Base-by-base conservation (phyloP, 441 rosid species). In the Populus tomentosa region DNA sequence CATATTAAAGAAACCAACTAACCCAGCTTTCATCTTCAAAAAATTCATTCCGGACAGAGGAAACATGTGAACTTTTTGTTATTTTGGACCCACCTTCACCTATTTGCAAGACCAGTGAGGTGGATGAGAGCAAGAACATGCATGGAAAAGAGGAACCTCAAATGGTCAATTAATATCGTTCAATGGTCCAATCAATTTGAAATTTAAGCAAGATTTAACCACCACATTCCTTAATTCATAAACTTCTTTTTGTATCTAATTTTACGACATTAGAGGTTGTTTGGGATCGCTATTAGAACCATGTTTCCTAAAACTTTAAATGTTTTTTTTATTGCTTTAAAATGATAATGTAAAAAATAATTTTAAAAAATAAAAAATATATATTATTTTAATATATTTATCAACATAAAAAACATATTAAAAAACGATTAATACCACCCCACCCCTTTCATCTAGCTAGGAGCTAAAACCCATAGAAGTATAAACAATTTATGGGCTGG, bases 1-100 rank as follows among this genome's bases (percentile, higher is more conserved):
- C 24, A 61, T 40, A 66, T 40, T 80, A 67, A 85, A 82, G 32
- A 46, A 50, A 50, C 76, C 79, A 84, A 72, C 79, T 0, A 78
- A 68, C 82, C 79, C 74, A 76, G 80, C 81, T 63, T 13, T 46
- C 5, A 46, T 46, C 56, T 46, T 13, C 56, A 46, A 13, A 13
- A 46, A 4, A 46, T 46, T 46, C 56, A 46, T 46, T 14, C 16
- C 16, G 18, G 56, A 42, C 53, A 3, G 18, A 42, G 53, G 53
- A 46, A 46, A 46, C 56, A 46, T 46, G 18, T 63, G 16, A 10
- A 79, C 79, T 72, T 84, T 75, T 63, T 26, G 64, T 65, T 66
- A 67, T 24, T 26, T 70, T 56, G 86, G 83, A 77, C 90, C 87
- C 85, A 81, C 87, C 32, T 16, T 36, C 1, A 2, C 71, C 50